These are phyloP conservation scores for Nitzschia sp. DNA, from an alignment of 108 stramenopile genomes.

Conservation along the genomic window DNA sequence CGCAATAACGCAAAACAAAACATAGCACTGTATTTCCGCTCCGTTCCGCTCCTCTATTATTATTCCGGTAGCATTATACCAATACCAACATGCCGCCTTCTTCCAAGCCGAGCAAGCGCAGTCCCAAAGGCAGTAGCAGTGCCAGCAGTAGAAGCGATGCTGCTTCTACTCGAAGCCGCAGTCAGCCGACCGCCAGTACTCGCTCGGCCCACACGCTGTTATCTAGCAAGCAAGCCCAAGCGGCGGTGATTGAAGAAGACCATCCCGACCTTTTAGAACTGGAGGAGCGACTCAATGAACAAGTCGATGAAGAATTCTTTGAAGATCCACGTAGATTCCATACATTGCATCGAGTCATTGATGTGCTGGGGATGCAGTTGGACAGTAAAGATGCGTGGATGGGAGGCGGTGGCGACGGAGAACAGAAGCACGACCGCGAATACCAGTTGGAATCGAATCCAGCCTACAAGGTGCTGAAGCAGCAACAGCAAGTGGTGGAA, in stretches of 20 bases:
- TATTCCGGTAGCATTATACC: too few relatives aligned
- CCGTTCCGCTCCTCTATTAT: too few relatives aligned
- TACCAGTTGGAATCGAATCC: constrained; percentile 52
- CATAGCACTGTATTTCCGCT: too few relatives aligned
- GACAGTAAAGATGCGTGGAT: constrained; percentile 27
- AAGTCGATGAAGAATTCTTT: constrained; percentile 83
- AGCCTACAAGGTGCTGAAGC: constrained; percentile 50
- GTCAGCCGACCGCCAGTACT: too few relatives aligned
- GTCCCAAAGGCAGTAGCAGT: too few relatives aligned
- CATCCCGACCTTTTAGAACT: constrained; percentile 34
- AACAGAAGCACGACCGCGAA: not conserved
- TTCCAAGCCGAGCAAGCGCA: too few relatives aligned
- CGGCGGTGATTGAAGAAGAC: constrained; percentile 13
- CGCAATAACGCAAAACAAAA: too few relatives aligned
- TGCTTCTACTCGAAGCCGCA: too few relatives aligned
- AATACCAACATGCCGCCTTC: too few relatives aligned
- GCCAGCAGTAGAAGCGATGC: too few relatives aligned
- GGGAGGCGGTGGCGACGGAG: not conserved
- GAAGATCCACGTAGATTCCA: constrained; percentile 68
- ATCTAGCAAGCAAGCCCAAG: too few relatives aligned
- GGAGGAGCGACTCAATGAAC: constrained; percentile 51
- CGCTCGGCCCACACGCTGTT: too few relatives aligned
- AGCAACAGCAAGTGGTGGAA: constrained; percentile 68
- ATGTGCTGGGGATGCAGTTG: constrained; percentile 73
- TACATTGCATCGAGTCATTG: constrained; percentile 79